Evolutionary conservation across 768 basidiomycete species (phyloP).

Genomic region (Rhizopogon vesiculosus): DNA sequence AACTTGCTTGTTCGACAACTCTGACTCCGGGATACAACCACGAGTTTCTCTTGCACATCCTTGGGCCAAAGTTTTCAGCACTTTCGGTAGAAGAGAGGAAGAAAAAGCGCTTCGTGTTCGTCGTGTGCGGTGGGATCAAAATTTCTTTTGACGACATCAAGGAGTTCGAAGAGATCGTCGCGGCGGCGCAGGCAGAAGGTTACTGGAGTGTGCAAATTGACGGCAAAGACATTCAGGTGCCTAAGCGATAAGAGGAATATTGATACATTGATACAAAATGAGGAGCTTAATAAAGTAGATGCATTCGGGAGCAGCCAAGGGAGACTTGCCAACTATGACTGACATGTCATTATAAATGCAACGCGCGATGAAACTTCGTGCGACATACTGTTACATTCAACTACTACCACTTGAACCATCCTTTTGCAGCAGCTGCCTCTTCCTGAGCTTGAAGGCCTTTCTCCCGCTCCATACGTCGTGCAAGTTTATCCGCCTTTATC

Average conservation of each 20-base stretch:
- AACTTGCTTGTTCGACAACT: slow-evolving; percentile 71
- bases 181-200: slow-evolving; percentile 23
- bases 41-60: slow-evolving; percentile 43
- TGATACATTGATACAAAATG: background rate
- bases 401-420: slow-evolving; percentile 24
- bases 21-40: slow-evolving; percentile 61
- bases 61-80: slow-evolving; percentile 16
- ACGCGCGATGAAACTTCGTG: background rate
- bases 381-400: background rate
- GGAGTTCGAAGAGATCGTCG: slow-evolving; percentile 41
- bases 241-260: slow-evolving; percentile 5
- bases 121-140: slow-evolving; percentile 68
- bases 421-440: slow-evolving; percentile 13
- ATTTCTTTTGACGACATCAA: slow-evolving; percentile 48
- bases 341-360: background rate
- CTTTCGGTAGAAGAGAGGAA: slow-evolving; percentile 19
- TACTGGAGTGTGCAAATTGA: slow-evolving; percentile 18
- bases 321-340: background rate
- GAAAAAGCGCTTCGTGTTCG: slow-evolving; percentile 48
- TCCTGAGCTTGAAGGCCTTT: slow-evolving; percentile 27
- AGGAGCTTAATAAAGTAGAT: background rate
- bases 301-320: background rate
- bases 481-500: slow-evolving; percentile 60
- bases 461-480: slow-evolving; percentile 38
- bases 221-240: slow-evolving; percentile 9